These are phyloP conservation scores for Blastomyces gilchristii DNA, from an alignment of 2,329 filamentous ascomycete genomes.

Conservation along the genomic window DNA sequence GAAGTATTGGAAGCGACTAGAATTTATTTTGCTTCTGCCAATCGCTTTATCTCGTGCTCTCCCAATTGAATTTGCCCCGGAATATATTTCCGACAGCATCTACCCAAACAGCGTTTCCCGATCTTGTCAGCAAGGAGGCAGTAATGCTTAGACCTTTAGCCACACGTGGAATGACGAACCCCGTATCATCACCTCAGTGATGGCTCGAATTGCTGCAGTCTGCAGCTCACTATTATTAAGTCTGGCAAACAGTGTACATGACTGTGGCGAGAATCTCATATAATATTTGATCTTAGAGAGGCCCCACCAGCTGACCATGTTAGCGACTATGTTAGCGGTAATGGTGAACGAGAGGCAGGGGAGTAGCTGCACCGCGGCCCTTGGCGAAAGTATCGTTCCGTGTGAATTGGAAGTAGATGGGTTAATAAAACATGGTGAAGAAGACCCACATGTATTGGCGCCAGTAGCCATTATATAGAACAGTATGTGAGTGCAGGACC, in stretches of 20 bases:
- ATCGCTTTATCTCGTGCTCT: neutral
- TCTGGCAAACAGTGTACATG: constrained; percentile 15
- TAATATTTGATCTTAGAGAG: constrained; percentile 20
- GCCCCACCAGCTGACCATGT: constrained; percentile 13
- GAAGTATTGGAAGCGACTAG: too few relatives aligned
- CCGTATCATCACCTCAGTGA: constrained; percentile 18
- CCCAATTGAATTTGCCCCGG: neutral
- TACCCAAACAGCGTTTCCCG: neutral
- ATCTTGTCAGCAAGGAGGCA: constrained; percentile 1
- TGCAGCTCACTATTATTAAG: constrained; percentile 20
- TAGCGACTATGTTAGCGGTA: constrained; percentile 13
- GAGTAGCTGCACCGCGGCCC: constrained; percentile 25
- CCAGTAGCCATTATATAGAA: constrained; percentile 36
- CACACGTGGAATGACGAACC: constrained; percentile 23
- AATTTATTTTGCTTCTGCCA: neutral
- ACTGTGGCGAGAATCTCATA: constrained; percentile 10
- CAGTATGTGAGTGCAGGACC: constrained; percentile 29
- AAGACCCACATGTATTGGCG: constrained; percentile 30
- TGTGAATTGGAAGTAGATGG: constrained; percentile 46
- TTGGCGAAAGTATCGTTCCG: constrained; percentile 30
- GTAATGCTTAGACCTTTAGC: constrained; percentile 18
- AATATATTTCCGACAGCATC: neutral
- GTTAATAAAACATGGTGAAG: constrained; percentile 41
- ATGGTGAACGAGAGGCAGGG: constrained; percentile 25
- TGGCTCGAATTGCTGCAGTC: constrained; percentile 22